Evolutionary conservation across 164 flowering plant species (phyloP), one percentile per base, ranked within the genome.

Genomic region (Buxus sempervirens): DNA sequence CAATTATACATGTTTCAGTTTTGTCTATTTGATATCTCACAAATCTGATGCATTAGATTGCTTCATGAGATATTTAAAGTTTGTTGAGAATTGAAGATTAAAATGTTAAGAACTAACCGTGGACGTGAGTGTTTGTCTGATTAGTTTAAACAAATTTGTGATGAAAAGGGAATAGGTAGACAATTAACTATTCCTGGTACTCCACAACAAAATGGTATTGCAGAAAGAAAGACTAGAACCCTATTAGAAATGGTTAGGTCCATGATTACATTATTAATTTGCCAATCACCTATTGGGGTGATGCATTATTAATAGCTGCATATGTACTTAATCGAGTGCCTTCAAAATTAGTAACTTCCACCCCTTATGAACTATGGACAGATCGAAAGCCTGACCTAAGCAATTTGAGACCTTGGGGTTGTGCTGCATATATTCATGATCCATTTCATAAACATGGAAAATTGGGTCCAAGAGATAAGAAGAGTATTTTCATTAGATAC

Each of bases 21-120:
- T 54, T 62, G 38, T 70, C 1, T 54, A 62, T 14, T 55, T 62
- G 61, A 51, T 70, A 12, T 23, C 38, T 16, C 66, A 70, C 21
- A 32, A 16, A 32, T 38, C 1, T 14, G 36, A 70, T 22, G 42
- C 67, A 36, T 60, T 68, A 16, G 13, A 48, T 13, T 68, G 71
- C 48, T 60, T 60, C 26, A 59, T n/a, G 51, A 28, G 9, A 26
- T 8, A 62, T 24, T 54, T 7, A 22, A 0, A 1, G 10, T 3
- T 0, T 49, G 49, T 62, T 21, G 27, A 69, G 58, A 60, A 60
- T 55, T 60, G 54, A 67, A 23, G 4, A 5, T 58, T 5, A 58
- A 67, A 24, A 41, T 28, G 23, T 32, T 67, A 1, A 22, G 24
- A 0, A 59, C 63, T 24, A 21, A 67, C 32, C 38, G 57, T 0